phyloP scores from a whole-genome alignment of 768 basidiomycete genomes.

The Ramaria rubella region DNA sequence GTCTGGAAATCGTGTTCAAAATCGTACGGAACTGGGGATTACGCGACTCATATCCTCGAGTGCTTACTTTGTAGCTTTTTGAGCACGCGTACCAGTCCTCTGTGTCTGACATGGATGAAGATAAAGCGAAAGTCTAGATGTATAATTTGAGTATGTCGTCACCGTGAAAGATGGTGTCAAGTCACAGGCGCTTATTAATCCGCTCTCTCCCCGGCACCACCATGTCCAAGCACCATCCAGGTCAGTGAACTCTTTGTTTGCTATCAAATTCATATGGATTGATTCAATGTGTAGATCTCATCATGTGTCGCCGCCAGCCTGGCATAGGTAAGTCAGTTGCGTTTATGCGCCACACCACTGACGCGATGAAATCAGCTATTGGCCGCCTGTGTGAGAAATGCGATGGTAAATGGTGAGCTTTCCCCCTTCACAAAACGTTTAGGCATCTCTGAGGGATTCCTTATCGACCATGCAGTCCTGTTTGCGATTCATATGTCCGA shows the following conservation, averaged over 20 bases:
- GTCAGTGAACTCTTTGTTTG: constrained; percentile 27
- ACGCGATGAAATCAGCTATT: constrained; percentile 56
- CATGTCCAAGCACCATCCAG: constrained; percentile 92
- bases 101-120: no score
- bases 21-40: no score
- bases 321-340: constrained; percentile 70
- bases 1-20: no score
- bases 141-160: no score
- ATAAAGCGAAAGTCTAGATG: no score
- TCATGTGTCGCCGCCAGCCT: constrained; percentile 97
- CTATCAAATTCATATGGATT: not conserved
- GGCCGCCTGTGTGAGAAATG: constrained; percentile 98
- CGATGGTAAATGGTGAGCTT: constrained; percentile 93
- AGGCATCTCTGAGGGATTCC: not conserved
- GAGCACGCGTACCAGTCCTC: no score
- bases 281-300: constrained; percentile 59
- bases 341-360: not conserved
- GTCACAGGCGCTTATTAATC: not conserved
- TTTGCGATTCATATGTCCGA: constrained; percentile 98
- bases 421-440: not conserved
- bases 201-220: constrained; percentile 7
- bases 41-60: no score
- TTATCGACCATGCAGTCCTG: constrained; percentile 52
- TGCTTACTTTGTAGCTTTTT: no score
- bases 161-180: no score